These are phyloP conservation scores for Suillus brevipes DNA, from an alignment of 768 basidiomycete genomes.

Conservation along the genomic window DNA sequence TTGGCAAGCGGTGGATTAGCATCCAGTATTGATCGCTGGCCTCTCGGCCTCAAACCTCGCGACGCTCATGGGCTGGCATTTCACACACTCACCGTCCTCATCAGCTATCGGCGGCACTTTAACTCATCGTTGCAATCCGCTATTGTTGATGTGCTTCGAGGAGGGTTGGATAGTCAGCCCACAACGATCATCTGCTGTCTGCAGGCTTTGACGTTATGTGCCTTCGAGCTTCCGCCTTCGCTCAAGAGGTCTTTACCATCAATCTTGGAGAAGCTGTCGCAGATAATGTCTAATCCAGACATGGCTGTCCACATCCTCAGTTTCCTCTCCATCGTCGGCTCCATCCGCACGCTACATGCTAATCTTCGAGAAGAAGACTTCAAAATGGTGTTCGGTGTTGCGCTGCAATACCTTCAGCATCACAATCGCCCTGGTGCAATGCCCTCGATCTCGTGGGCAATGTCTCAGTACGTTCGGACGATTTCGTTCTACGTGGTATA, in stretches of 20 bases:
- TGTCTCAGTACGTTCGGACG: slow-evolving; percentile 88
- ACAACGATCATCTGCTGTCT: slow-evolving; percentile 86
- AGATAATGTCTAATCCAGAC: slow-evolving; percentile 91
- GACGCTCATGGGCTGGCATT: slow-evolving; percentile 89
- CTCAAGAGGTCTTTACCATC: slow-evolving; percentile 77
- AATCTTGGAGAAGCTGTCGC: slow-evolving; percentile 84
- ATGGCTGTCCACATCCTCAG: slow-evolving; percentile 97
- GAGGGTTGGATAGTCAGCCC: slow-evolving; percentile 67
- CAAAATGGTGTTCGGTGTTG: slow-evolving; percentile 93
- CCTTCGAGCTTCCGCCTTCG: slow-evolving; percentile 83
- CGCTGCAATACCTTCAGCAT: slow-evolving; percentile 88
- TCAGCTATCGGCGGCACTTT: slow-evolving; percentile 84
- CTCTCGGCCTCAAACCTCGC: slow-evolving; percentile 59
- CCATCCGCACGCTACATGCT: slow-evolving; percentile 73
- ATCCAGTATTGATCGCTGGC: slow-evolving; percentile 57
- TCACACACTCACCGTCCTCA: slow-evolving; percentile 82
- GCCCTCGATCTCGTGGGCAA: slow-evolving; percentile 73
- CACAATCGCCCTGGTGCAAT: slow-evolving; percentile 70
- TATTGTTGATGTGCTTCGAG: slow-evolving; percentile 72
- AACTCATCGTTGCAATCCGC: slow-evolving; percentile 63
- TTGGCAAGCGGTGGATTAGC: slow-evolving; percentile 61
- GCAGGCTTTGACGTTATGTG: slow-evolving; percentile 83
- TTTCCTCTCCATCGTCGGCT: slow-evolving; percentile 85
- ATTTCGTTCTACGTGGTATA: slow-evolving; percentile 91
- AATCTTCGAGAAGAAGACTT: slow-evolving; percentile 92